Evolutionary conservation across 2,329 filamentous ascomycete genomes (phyloP).

Genomic region (Aspergillus terreus): DNA sequence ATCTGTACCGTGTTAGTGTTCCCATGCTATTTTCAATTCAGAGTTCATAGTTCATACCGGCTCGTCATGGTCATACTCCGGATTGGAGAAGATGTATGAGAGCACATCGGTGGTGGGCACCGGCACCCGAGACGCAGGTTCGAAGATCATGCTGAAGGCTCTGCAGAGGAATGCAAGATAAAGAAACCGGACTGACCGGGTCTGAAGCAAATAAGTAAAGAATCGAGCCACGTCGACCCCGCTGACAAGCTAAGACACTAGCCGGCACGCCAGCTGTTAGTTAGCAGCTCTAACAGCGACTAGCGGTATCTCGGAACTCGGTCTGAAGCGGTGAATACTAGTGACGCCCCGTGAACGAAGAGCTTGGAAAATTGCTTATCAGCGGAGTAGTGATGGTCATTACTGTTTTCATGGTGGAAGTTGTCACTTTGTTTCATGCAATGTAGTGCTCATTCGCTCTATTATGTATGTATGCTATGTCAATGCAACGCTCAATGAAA

Average conservation of each 20-base stretch:
- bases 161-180: background rate
- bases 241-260: no score
- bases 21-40: background rate
- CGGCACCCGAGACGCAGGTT: conserved; percentile 24
- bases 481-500: background rate
- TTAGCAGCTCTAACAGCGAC: background rate
- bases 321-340: background rate
- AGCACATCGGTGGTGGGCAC: conserved; percentile 52
- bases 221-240: background rate
- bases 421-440: background rate
- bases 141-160: conserved; percentile 27
- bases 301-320: conserved; percentile 13
- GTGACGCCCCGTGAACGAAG: background rate
- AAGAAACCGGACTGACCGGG: background rate
- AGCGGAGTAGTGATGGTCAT: no score
- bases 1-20: conserved; percentile 32
- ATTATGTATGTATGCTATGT: background rate
- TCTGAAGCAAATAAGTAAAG: background rate
- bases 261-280: no score
- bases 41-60: conserved; percentile 32
- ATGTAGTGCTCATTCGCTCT: background rate
- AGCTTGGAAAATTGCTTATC: no score
- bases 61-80: conserved; percentile 47
- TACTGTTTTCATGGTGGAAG: no score
- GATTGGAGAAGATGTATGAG: conserved; percentile 53